A percentile compares a stretch with the other conserved stretches of the same genome.
These are phyloP conservation scores for Coniochaeta hoffmannii DNA, from an alignment of 2,329 filamentous ascomycete species.

Conservation along the genomic window DNA sequence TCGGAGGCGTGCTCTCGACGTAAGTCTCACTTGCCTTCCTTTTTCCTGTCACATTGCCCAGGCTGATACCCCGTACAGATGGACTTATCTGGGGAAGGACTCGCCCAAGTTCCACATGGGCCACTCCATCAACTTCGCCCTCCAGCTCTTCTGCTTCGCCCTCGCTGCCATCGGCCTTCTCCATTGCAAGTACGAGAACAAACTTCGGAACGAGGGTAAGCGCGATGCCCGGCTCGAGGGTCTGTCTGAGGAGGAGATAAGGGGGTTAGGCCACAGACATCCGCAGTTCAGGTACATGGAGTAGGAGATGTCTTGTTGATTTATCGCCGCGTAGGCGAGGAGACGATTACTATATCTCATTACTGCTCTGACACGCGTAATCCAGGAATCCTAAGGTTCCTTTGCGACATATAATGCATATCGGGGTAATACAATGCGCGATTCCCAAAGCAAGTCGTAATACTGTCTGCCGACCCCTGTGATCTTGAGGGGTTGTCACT, in stretches of 20 bases:
- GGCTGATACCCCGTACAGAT: neutral
- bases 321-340: too few species aligned
- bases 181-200: constrained; percentile 7
- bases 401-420: too few species aligned
- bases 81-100: constrained; percentile 6
- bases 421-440: too few species aligned
- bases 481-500: too few species aligned
- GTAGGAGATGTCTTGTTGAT: neutral
- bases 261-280: constrained; percentile 4
- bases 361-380: too few species aligned
- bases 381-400: too few species aligned
- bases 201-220: constrained; percentile 4
- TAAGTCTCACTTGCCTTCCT: neutral
- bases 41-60: neutral
- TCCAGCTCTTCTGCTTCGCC: constrained; percentile 5
- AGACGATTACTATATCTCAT: too few species aligned
- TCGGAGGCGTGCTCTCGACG: constrained; percentile 7
- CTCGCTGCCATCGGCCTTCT: constrained; percentile 3
- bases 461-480: too few species aligned
- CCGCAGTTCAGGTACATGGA: constrained; percentile 7
- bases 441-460: too few species aligned
- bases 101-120: constrained; percentile 7
- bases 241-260: constrained; percentile 3
- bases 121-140: constrained; percentile 8
- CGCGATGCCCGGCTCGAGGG: constrained; percentile 3